phyloP scores from a whole-genome alignment of 805 yeast genomes.

The Lachancea cidri region DNA sequence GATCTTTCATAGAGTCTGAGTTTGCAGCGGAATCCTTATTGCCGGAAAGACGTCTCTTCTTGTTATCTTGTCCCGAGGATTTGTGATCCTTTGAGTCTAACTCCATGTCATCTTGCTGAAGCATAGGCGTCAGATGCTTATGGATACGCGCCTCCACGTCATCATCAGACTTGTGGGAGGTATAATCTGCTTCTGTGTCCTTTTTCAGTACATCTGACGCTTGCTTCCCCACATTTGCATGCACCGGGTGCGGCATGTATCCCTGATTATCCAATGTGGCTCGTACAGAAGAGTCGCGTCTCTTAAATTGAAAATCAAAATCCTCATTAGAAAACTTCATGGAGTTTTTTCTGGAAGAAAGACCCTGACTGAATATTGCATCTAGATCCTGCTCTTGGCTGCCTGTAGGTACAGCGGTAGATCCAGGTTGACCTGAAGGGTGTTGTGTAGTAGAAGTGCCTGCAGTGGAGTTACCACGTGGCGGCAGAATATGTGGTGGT shows the following conservation, averaged over 20 bases:
- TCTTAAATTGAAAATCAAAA: constrained; percentile 29
- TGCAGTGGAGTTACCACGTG: constrained; percentile 12
- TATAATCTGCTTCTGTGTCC: constrained; percentile 2
- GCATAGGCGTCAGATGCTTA: constrained; percentile 5
- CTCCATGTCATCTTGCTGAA: constrained; percentile 2
- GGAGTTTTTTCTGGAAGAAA: constrained; percentile 27
- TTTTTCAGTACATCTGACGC: constrained; percentile 5
- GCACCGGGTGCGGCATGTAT: constrained; percentile 16
- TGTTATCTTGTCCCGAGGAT: background rate
- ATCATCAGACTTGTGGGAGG: constrained; percentile 5
- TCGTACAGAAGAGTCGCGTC: constrained; percentile 30
- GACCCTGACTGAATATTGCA: constrained; percentile 9
- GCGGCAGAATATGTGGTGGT: constrained; percentile 10
- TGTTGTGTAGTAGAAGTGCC: constrained; percentile 1
- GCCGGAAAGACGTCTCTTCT: constrained; percentile 4
- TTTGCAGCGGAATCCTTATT: background rate
- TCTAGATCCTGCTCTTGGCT: constrained; percentile 9
- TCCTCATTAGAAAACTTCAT: constrained; percentile 29
- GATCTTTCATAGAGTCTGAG: constrained; percentile 4
- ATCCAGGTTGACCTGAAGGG: background rate
- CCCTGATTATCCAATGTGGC: constrained; percentile 18
- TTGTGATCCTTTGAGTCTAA: constrained; percentile 1
- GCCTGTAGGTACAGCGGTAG: background rate
- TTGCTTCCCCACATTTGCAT: constrained; percentile 8
- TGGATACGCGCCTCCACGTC: constrained; percentile 10